phyloP scores from a whole-genome alignment of 805 yeast species.

The Saturnispora ahearnii region DNA sequence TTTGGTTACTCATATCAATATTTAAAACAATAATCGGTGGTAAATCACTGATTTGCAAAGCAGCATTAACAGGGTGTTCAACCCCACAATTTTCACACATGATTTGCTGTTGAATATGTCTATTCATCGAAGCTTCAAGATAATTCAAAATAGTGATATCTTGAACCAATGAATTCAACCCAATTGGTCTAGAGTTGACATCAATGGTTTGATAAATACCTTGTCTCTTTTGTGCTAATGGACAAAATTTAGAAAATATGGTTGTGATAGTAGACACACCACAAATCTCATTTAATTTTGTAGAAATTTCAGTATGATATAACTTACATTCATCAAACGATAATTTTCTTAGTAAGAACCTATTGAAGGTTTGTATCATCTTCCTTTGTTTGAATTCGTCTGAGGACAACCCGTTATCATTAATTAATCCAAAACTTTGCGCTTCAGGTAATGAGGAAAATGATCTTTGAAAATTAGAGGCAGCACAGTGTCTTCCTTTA shows the following conservation, averaged over 20 bases:
- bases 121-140: constrained; percentile 54
- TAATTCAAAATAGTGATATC: constrained; percentile 41
- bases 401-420: constrained; percentile 37
- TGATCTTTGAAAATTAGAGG: constrained; percentile 64
- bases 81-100: constrained; percentile 44
- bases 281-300: constrained; percentile 25
- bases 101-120: constrained; percentile 39
- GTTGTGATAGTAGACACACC: constrained; percentile 38
- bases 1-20: constrained; percentile 44
- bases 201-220: constrained; percentile 36
- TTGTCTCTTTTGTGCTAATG: constrained; percentile 27
- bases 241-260: constrained; percentile 33
- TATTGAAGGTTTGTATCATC: constrained; percentile 45
- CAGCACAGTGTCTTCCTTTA: constrained; percentile 65
- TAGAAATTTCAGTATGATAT: constrained; percentile 15
- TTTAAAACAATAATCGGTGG: constrained; percentile 63
- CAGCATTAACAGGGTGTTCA: constrained; percentile 47
- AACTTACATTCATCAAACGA: constrained; percentile 39
- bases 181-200: constrained; percentile 29
- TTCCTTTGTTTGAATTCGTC: constrained; percentile 37
- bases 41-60: constrained; percentile 40
- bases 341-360: constrained; percentile 47
- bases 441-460: constrained; percentile 45
- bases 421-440: constrained; percentile 40
- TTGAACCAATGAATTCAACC: constrained; percentile 21